These are phyloP conservation scores for Aaosphaeria arxii DNA, from an alignment of 2,329 filamentous ascomycete genomes.

Conservation along the genomic window DNA sequence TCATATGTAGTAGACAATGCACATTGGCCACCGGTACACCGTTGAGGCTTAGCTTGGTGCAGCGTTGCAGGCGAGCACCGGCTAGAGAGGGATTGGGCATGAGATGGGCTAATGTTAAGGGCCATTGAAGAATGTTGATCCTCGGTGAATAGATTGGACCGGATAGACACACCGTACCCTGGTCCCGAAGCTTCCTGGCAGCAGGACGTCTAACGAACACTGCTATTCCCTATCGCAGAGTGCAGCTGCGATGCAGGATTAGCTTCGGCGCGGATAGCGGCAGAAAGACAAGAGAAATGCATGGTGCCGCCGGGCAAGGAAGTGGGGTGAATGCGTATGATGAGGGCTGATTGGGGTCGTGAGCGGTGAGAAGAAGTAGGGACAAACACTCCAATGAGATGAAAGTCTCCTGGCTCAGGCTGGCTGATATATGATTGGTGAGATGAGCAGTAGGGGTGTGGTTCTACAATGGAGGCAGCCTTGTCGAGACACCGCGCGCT, in stretches of 20 bases:
- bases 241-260: background rate
- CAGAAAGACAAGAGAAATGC: conserved; percentile 1
- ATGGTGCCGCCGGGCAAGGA: background rate
- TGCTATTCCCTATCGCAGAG: too few relatives aligned
- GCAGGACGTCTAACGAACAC: too few relatives aligned
- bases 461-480: too few relatives aligned
- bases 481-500: too few relatives aligned
- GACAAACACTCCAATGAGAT: background rate
- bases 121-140: too few relatives aligned
- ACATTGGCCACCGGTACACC: background rate
- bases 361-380: conserved; percentile 3
- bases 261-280: conserved; percentile 1
- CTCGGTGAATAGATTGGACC: too few relatives aligned
- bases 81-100: conserved; percentile 1
- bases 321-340: conserved; percentile 1
- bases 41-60: background rate
- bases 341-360: conserved; percentile 2
- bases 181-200: too few relatives aligned
- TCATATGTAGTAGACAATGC: background rate
- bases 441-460: too few relatives aligned
- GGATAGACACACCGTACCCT: too few relatives aligned
- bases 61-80: background rate
- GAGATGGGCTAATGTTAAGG: background rate
- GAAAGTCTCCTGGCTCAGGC: background rate
- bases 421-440: background rate